These are phyloP conservation scores for Torrubiella hemipterigena DNA, from an alignment of 2,329 filamentous ascomycete genomes.

Conservation along the genomic window DNA sequence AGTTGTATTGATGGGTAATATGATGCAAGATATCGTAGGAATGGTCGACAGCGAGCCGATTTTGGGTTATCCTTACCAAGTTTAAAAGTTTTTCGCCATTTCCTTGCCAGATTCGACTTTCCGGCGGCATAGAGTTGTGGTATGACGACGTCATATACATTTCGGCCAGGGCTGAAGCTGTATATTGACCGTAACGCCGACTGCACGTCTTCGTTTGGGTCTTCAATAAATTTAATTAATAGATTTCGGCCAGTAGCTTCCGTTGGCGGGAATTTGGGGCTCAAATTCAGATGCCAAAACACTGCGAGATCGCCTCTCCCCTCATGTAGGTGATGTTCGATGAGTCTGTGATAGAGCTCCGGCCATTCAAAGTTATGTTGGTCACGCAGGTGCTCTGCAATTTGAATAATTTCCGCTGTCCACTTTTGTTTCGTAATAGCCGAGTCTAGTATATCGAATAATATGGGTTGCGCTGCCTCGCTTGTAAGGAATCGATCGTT, in stretches of 20 bases:
- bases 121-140: slow-evolving; percentile 37
- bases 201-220: slow-evolving; percentile 23
- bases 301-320: too few relatives aligned
- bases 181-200: slow-evolving; percentile 33
- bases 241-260: slow-evolving; percentile 28
- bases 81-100: slow-evolving; percentile 34
- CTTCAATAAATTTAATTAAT: slow-evolving; percentile 28
- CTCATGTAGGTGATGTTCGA: too few relatives aligned
- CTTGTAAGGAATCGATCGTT: too few relatives aligned
- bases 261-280: slow-evolving; percentile 27
- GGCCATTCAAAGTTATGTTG: too few relatives aligned
- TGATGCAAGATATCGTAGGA: slow-evolving; percentile 32
- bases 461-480: too few relatives aligned
- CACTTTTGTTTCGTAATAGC: too few relatives aligned
- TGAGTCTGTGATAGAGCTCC: too few relatives aligned
- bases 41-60: slow-evolving; percentile 27
- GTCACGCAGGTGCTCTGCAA: too few relatives aligned
- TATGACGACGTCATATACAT: slow-evolving; percentile 39
- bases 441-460: too few relatives aligned
- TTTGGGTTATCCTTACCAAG: slow-evolving; percentile 28
- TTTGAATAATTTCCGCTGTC: too few relatives aligned
- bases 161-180: slow-evolving; percentile 25
- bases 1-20: slow-evolving; percentile 32
- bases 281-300: slow-evolving; percentile 39
- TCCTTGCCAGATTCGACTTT: slow-evolving; percentile 26